Conservation (phyloP, 2,329 filamentous ascomycete species). For the Aureobasidium zeae region DNA sequence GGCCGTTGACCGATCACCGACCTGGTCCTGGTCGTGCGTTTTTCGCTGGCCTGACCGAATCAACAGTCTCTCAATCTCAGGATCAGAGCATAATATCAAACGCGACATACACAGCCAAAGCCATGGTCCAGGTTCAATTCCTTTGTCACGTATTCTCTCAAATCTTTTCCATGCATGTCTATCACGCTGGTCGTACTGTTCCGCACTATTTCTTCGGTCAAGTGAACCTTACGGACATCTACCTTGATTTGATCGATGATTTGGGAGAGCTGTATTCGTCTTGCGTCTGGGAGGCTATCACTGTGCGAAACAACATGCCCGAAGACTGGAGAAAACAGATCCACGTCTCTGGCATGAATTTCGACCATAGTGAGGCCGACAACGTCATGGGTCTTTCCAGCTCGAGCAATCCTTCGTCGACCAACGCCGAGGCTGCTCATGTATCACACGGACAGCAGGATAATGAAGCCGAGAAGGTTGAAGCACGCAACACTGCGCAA, state of each 20-base stretch:
- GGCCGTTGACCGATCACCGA: conserved; percentile 48
- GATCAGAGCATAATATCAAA: conserved; percentile 31
- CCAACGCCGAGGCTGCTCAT: background rate
- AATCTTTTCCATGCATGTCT: conserved; percentile 11
- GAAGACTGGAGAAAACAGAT: conserved; percentile 50
- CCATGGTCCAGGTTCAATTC: conserved; percentile 66
- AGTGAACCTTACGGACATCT: conserved; percentile 79
- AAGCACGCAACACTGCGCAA: conserved; percentile 23
- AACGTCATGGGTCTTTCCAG: conserved; percentile 27
- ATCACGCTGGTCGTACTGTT: conserved; percentile 46
- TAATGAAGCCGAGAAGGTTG: background rate
- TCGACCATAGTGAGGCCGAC: conserved; percentile 33
- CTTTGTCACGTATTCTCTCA: conserved; percentile 41
- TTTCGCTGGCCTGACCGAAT: conserved; percentile 18
- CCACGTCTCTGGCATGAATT: conserved; percentile 33
- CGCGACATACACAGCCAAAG: conserved; percentile 71
- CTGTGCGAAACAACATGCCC: conserved; percentile 64
- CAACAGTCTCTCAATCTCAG: conserved; percentile 15
- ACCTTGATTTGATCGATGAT: conserved; percentile 61
- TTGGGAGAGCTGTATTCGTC: conserved; percentile 70
- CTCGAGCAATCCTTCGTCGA: conserved; percentile 1
- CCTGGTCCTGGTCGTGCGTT: conserved; percentile 19
- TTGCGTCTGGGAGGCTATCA: conserved; percentile 76
- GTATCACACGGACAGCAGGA: background rate
- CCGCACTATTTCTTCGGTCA: conserved; percentile 53